These are phyloP conservation scores for Nicotiana noctiflora DNA, from an alignment of 257 asterid species.

Conservation along the genomic window DNA sequence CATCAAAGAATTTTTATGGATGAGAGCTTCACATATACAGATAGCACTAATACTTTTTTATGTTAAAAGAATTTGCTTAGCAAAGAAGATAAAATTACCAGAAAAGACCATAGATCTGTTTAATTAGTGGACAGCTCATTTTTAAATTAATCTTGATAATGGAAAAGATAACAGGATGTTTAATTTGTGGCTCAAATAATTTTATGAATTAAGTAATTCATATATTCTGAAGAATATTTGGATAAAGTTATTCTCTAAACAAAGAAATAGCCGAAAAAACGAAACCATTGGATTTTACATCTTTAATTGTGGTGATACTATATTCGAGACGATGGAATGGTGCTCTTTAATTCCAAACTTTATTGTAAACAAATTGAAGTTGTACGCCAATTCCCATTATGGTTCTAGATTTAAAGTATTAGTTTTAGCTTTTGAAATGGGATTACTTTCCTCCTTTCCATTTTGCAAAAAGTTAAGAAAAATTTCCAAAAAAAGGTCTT, in stretches of 20 bases:
- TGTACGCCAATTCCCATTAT: constrained; percentile 4
- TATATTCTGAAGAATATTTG: constrained; percentile 1
- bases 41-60: background rate
- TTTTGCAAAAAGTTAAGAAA: background rate
- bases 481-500: background rate
- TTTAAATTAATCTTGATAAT: background rate
- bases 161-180: background rate
- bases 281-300: constrained; percentile 9
- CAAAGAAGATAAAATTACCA: background rate
- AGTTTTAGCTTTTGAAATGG: background rate
- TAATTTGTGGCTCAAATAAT: background rate
- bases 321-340: constrained; percentile 7
- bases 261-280: background rate
- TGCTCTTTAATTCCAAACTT: background rate
- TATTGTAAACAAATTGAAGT: background rate
- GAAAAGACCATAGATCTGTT: background rate
- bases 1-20: background rate
- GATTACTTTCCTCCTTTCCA: background rate
- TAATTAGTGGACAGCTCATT: background rate
- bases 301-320: constrained; percentile 7
- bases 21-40: background rate
- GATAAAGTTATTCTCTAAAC: constrained; percentile 1
- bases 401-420: background rate
- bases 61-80: background rate
- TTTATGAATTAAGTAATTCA: background rate